Percentiles rank a stretch among this genome's conserved stretches.
phyloP scores from a whole-genome alignment of 2,329 filamentous ascomycete genomes.

The Tolypocladium sp. region DNA sequence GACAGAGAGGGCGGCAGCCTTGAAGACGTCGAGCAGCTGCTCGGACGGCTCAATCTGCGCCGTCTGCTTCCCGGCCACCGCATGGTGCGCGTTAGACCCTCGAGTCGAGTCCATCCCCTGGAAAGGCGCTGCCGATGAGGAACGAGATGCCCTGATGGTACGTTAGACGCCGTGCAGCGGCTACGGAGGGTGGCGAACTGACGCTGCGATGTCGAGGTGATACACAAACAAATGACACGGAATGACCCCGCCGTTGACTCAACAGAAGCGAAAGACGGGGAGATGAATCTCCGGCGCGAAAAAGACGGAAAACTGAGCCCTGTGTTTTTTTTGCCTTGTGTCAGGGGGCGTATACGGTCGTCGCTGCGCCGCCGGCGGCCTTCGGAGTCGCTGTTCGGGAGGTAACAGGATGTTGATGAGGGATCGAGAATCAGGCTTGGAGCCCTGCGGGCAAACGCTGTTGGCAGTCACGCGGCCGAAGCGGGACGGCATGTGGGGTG shows the following conservation, averaged over 20 bases:
- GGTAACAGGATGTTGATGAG: not conserved
- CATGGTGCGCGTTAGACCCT: conserved; percentile 5
- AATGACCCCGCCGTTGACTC: conserved; percentile 3
- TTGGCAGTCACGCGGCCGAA: not conserved
- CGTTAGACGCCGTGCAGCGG: not conserved
- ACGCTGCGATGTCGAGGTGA: not conserved
- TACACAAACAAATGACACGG: not conserved
- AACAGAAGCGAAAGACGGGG: not conserved
- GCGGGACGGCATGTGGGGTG: not conserved
- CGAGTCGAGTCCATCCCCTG: conserved; percentile 7
- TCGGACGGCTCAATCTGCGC: conserved; percentile 37
- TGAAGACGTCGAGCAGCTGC: conserved; percentile 79
- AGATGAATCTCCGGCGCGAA: not conserved
- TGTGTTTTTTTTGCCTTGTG: not conserved
- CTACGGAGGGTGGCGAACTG: not conserved
- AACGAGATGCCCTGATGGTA: not conserved
- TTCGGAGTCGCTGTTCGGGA: not conserved
- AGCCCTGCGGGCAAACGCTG: not conserved
- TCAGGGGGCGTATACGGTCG: not conserved
- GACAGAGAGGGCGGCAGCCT: conserved; percentile 82
- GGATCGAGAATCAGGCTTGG: not conserved
- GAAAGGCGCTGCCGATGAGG: not conserved
- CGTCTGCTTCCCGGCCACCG: conserved; percentile 18
- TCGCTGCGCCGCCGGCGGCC: not conserved
- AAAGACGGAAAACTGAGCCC: not conserved